Percentiles rank a stretch among this genome's conserved stretches.
Evolutionary conservation across 176 grass and related monocot genomes (phyloP).

Genomic region (Musa beccarii): DNA sequence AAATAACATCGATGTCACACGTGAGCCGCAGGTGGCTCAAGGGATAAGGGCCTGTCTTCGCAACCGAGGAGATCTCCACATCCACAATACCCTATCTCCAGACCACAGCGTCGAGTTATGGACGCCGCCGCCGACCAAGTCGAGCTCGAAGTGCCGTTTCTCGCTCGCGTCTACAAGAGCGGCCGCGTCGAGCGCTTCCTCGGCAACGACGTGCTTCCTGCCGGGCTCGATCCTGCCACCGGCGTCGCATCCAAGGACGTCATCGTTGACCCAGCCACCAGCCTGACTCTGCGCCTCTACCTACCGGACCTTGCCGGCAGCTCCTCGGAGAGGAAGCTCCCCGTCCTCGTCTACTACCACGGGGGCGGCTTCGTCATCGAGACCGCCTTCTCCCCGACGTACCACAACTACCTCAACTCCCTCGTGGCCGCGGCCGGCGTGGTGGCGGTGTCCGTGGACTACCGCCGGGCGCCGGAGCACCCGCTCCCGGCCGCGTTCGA

Average conservation of each 20-base stretch:
- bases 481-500: conserved; percentile 60
- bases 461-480: conserved; percentile 77
- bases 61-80: too few species aligned
- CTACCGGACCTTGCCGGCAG: neutral
- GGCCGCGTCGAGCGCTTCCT: conserved; percentile 2
- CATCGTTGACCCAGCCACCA: conserved; percentile 3
- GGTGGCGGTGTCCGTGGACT: conserved; percentile 61
- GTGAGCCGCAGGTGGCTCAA: too few species aligned
- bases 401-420: conserved; percentile 63
- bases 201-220: neutral
- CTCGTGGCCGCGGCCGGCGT: conserved; percentile 39
- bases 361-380: conserved; percentile 60
- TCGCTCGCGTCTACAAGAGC: conserved; percentile 1
- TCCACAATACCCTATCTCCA: too few species aligned
- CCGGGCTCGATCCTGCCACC: neutral
- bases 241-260: conserved; percentile 10
- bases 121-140: neutral
- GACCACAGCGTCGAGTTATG: neutral
- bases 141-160: neutral
- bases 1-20: too few species aligned
- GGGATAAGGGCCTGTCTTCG: too few species aligned
- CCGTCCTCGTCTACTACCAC: conserved; percentile 55
- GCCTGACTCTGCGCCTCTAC: neutral
- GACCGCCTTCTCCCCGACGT: conserved; percentile 42
- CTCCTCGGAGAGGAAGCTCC: neutral